Evolutionary conservation across 2,329 filamentous ascomycete genomes (phyloP), one percentile per base, ranked within the genome.

Genomic region (Venturia effusa): DNA sequence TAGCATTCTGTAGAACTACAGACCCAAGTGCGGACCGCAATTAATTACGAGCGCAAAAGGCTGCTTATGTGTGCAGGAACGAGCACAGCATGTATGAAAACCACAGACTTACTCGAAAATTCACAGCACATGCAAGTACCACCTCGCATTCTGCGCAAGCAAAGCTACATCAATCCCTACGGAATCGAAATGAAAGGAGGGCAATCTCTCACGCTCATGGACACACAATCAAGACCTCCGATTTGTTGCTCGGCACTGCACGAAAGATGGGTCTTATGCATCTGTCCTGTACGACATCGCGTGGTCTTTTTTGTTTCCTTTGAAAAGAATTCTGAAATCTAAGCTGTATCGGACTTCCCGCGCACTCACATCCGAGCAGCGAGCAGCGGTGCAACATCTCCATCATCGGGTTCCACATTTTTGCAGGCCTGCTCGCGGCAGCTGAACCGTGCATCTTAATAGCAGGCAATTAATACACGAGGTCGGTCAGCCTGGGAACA

Each of bases 161-260:
- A 60, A 60, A 60, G 59, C 39, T 43, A 30, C 34, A 40, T 41
- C 34, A 43, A 60, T 34, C 19, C 17, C 15, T 57, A 27, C 34
- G 40, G 59, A 41, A 40, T 60, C 59, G n/a, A 60, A 37, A 60
- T 60, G 59, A 60, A 30, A 60, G 59, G 59, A 60, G 37, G 17
- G 11, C 37, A 40, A 24, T 41, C 59, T 15, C n/a, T 17, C 59
- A 27, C 15, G 24, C 40, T 43, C 59, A 27, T 27, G 59, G 59
- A 60, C 59, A 41, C 59, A n/a, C 19, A 3, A 11, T 15, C 15
- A 32, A 22, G 17, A 41, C 59, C 6, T 27, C 37, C 43, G 59
- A 60, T 60, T 60, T 37, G 59, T 24, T 22, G 15, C 40, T 27
- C 24, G 4, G 37, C 13, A 11, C 40, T 4, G 34, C 22, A 32